These are phyloP conservation scores for Senna tora DNA, from an alignment of 306 rosid genomes.

Conservation along the genomic window DNA sequence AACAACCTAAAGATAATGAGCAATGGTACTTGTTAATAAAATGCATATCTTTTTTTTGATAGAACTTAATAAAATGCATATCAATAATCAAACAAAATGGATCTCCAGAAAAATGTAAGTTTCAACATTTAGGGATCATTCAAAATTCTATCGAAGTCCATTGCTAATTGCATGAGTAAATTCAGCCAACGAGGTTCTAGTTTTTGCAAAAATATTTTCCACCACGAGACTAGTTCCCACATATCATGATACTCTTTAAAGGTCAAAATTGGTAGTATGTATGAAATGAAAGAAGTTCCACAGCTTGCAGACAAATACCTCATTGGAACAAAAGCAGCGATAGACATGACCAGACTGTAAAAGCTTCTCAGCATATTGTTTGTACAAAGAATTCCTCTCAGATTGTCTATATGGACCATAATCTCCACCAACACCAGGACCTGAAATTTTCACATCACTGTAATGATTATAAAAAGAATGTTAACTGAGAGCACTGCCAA, in stretches of 20 bases:
- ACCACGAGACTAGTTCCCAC: too few species aligned
- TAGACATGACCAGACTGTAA: slow-evolving; percentile 75
- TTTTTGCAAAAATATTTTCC: too few species aligned
- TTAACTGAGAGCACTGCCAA: neutral
- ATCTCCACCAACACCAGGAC: slow-evolving; percentile 93
- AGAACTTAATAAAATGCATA: too few species aligned
- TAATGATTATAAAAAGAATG: slow-evolving; percentile 25
- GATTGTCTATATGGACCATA: slow-evolving; percentile 95
- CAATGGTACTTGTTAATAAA: too few species aligned
- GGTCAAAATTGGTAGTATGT: neutral
- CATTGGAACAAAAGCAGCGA: slow-evolving; percentile 89
- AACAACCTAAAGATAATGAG: too few species aligned
- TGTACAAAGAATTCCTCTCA: slow-evolving; percentile 85
- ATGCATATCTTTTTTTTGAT: too few species aligned
- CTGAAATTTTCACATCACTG: slow-evolving; percentile 46
- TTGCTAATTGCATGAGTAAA: too few species aligned
- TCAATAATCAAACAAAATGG: too few species aligned
- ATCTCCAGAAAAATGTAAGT: too few species aligned
- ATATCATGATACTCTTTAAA: slow-evolving; percentile 10
- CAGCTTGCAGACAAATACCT: slow-evolving; percentile 51
- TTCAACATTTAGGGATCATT: too few species aligned
- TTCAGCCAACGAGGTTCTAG: too few species aligned
- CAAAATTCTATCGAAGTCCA: too few species aligned
- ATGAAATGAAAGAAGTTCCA: neutral
- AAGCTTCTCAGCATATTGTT: slow-evolving; percentile 77